Evolutionary conservation across 2,329 filamentous ascomycete genomes (phyloP).

Genomic region (Zasmidium cellare): DNA sequence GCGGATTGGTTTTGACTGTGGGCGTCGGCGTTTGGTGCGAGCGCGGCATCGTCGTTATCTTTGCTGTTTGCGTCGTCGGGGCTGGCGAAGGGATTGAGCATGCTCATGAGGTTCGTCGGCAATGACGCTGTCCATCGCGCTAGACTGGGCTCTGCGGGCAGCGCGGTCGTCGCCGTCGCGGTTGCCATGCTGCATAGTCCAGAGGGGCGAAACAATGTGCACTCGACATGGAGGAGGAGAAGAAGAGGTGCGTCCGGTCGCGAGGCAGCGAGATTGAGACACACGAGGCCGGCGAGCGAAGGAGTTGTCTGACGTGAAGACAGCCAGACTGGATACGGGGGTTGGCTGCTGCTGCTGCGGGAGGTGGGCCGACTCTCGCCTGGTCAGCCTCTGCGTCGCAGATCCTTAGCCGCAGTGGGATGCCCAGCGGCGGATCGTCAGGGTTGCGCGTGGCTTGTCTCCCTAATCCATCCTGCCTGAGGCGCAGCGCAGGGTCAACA

Average conservation of each 20-base stretch:
- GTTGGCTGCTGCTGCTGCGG: too few relatives aligned
- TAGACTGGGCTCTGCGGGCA: slow-evolving; percentile 14
- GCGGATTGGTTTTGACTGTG: slow-evolving; percentile 2
- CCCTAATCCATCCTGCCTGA: background rate
- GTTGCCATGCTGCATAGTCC: slow-evolving; percentile 21
- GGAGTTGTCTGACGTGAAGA: background rate
- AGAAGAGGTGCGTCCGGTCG: background rate
- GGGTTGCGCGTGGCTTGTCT: background rate
- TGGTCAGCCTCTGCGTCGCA: background rate
- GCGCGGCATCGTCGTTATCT: slow-evolving; percentile 9
- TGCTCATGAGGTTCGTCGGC: slow-evolving; percentile 28
- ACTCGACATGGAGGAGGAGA: background rate
- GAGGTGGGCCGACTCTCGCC: background rate
- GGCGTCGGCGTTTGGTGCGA: background rate
- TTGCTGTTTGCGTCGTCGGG: background rate
- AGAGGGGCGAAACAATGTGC: background rate
- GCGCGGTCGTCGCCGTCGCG: slow-evolving; percentile 15
- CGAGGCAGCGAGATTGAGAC: background rate
- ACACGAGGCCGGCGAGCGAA: background rate
- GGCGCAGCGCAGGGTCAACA: background rate
- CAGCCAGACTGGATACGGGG: background rate
- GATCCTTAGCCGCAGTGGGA: background rate
- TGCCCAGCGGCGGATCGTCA: background rate
- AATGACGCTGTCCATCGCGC: slow-evolving; percentile 32
- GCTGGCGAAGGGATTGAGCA: slow-evolving; percentile 32